Evolutionary conservation across 2,329 filamentous ascomycete genomes (phyloP), one percentile per base, ranked within the genome.

Genomic region (Aspergillus novoparasiticus): DNA sequence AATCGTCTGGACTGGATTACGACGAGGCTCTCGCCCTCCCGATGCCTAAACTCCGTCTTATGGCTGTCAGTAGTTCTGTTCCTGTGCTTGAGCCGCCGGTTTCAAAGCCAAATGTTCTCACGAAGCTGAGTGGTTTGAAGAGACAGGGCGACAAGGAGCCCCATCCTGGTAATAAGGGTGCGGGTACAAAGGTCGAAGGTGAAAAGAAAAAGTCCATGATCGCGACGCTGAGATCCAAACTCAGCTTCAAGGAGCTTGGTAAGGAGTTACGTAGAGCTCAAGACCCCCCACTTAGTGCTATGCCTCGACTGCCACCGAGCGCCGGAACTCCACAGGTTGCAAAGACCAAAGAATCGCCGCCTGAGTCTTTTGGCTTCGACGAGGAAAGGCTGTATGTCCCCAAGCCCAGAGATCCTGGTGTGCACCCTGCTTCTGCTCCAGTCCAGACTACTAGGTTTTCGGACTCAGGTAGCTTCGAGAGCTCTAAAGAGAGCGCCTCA

Each of bases 171-270:
- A 63, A 57, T 45, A 58, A 39, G 4, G 32, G 48, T 9, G 53
- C 57, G 39, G 57, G 61, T 12, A 26, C 61, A 28, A 53, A 39
- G 8, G 53, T 26, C 8, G 30, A 67, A 32, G 45, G 46, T 21
- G 68, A 66, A 54, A 73, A 73, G 36, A 71, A 64, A 54, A 70
- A 56, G 51, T 75, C 72, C 2, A 69, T 64, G 10, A 59, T 76
- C 34, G 69, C 71, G 1, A 56, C 68, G 4, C 64, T 76, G 43
- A 67, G 67, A 43, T 71, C 71, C 4, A 76, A 76, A 60, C 66
- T 75, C 34, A 75, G 72, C 45, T 64, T 75, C 53, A 75, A 73
- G 21, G 73, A 75, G 36, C 48, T 76, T 9, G 68, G 62, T 1
- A 74, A 72, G 43, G 73, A 75, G 30, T 60, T 66, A n/a, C 53